A percentile compares a stretch with the other conserved stretches of the same genome.
phyloP scores from a whole-genome alignment of 805 yeast genomes.

The Citeromyces matritensis region DNA sequence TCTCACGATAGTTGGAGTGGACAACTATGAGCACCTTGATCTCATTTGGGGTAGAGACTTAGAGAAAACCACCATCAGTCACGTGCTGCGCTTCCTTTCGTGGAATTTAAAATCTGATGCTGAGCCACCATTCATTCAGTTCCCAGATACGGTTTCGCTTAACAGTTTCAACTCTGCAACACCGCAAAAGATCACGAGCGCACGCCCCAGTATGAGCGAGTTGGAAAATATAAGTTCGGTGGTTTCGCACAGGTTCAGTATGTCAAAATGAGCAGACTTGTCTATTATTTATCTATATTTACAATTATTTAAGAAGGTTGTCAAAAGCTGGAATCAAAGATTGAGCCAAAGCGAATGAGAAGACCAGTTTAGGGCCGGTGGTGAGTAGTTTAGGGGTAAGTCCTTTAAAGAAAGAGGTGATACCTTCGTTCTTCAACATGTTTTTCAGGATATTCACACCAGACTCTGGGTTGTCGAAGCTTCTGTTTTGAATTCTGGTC shows the following conservation, averaged over 20 bases:
- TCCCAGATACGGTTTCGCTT: too few relatives aligned
- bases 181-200: too few relatives aligned
- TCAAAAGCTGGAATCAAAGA: conserved; percentile 94
- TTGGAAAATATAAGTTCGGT: too few relatives aligned
- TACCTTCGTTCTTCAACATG: conserved; percentile 85
- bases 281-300: conserved; percentile 1
- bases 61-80: too few relatives aligned
- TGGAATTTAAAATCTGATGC: too few relatives aligned
- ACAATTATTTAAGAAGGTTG: conserved; percentile 29
- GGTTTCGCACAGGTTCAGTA: too few relatives aligned
- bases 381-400: conserved; percentile 92
- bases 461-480: conserved; percentile 88
- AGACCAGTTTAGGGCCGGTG: conserved; percentile 95
- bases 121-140: too few relatives aligned
- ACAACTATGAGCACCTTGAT: conserved; percentile 77
- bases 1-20: conserved; percentile 29
- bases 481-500: conserved; percentile 95
- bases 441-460: conserved; percentile 89
- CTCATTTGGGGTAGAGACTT: conserved; percentile 68
- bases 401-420: conserved; percentile 88
- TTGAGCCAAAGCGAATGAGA: conserved; percentile 96
- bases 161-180: too few relatives aligned
- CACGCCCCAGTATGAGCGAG: too few relatives aligned
- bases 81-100: too few relatives aligned
- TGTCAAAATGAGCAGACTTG: neutral